These are phyloP conservation scores for Microascus cirrosus DNA, from an alignment of 2,329 filamentous ascomycete species.

Conservation along the genomic window DNA sequence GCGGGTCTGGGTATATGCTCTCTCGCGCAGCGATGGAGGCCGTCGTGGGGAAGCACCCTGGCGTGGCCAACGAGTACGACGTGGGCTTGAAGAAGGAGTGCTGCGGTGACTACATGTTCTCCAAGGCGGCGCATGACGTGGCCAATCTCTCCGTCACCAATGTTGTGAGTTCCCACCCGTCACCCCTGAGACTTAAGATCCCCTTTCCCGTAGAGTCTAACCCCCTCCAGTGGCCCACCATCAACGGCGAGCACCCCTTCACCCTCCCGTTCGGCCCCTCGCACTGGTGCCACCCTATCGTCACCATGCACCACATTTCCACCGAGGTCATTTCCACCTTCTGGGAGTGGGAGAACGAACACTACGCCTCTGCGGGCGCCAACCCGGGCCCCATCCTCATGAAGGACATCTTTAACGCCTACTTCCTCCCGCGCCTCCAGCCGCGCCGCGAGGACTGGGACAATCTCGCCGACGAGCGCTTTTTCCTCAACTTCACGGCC, in stretches of 20 bases:
- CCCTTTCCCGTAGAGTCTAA: background rate
- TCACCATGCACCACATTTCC: slow-evolving; percentile 44
- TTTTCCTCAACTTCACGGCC: slow-evolving; percentile 23
- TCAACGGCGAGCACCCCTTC: slow-evolving; percentile 43
- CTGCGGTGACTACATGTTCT: slow-evolving; percentile 41
- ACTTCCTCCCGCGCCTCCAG: slow-evolving; percentile 27
- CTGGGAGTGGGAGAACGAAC: slow-evolving; percentile 37
- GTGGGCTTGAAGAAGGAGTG: slow-evolving; percentile 25
- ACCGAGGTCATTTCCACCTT: slow-evolving; percentile 37
- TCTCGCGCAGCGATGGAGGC: slow-evolving; percentile 39
- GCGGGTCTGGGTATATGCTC: slow-evolving; percentile 43
- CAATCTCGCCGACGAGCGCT: slow-evolving; percentile 33
- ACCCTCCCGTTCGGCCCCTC: slow-evolving; percentile 32
- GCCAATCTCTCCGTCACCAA: slow-evolving; percentile 27
- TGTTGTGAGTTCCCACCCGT: slow-evolving; percentile 21
- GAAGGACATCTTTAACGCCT: slow-evolving; percentile 34
- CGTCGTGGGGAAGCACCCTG: slow-evolving; percentile 27
- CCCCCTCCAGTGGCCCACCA: slow-evolving; percentile 32
- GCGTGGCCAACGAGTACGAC: slow-evolving; percentile 36
- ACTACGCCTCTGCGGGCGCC: slow-evolving; percentile 12
- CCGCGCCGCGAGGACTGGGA: slow-evolving; percentile 36
- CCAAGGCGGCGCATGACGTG: slow-evolving; percentile 30
- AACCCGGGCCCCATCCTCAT: slow-evolving; percentile 22
- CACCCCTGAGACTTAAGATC: background rate
- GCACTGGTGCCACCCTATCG: slow-evolving; percentile 45